Evolutionary conservation across 2,329 filamentous ascomycete species (phyloP), one percentile per base, ranked within the genome.

Genomic region (Fusarium continuum): DNA sequence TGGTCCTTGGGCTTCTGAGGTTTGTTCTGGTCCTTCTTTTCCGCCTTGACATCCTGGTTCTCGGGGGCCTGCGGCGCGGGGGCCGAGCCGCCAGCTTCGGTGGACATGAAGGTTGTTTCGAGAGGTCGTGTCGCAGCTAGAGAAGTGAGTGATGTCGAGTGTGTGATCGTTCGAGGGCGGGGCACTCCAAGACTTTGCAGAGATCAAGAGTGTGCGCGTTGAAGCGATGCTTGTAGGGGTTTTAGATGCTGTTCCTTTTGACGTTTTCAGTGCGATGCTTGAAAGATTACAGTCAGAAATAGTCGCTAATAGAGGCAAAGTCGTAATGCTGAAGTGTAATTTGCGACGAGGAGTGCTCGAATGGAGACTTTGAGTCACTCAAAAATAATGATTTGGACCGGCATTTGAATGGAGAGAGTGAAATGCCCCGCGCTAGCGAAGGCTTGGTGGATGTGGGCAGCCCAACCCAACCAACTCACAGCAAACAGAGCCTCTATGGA

Each of bases 341-440:
- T 63, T 58, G 56, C 16, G 40, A 45, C 35, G 47, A 29, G 41
- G 39, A 61, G 49, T 45, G 51, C 45, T 55, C 55, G 23, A 34
- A 55, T 54, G 36, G 58, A 59, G 54, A 58, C 52, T 68, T 70
- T 76, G 74, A 76, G 73, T 76, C 74, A 76, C 72, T 68, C 58
- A 57, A 69, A 72, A 72, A 67, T 61, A 65, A 67, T 72, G 59
- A 59, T 61, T 64, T 59, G 61, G 51, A 39, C 47, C 46, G 49
- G 67, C 46, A 69, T 64, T 57, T 62, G 55, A 41, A 68, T 66
- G 64, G 62, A 63, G 60, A 66, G 65, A 51, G 41, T 23, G 34
- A n/a, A 57, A 52, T 74, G 74, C 74, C 74, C 74, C 73, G 74
- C 74, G 73, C 74, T 76, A 76, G 64, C 26, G 35, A 55, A 55